phyloP scores from a whole-genome alignment of 2,329 filamentous ascomycete species.

The Colletotrichum cuscutae region DNA sequence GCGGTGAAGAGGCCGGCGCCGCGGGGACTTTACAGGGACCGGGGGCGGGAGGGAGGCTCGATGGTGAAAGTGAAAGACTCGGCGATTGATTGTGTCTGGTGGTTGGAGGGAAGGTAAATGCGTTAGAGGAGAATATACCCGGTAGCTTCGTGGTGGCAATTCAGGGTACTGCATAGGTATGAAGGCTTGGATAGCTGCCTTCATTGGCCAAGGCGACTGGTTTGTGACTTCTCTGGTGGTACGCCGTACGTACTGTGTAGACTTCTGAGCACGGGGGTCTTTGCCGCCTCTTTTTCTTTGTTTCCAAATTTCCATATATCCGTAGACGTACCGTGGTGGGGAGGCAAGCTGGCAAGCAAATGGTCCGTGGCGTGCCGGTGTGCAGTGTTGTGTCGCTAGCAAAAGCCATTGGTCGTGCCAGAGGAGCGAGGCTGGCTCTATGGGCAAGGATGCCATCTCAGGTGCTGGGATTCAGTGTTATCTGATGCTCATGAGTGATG shows the following conservation, averaged over 20 bases:
- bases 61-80: not conserved
- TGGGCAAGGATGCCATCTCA: not conserved
- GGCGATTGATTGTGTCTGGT: slow-evolving; percentile 1
- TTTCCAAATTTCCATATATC: not conserved
- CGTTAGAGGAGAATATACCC: not conserved
- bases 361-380: no score
- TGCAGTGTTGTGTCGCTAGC: not conserved
- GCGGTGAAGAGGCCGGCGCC: slow-evolving; percentile 31
- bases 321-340: no score
- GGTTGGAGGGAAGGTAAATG: not conserved
- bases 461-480: not conserved
- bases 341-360: no score
- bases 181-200: not conserved
- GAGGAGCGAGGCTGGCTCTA: not conserved
- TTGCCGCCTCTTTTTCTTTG: not conserved
- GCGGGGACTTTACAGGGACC: slow-evolving; percentile 18
- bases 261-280: not conserved
- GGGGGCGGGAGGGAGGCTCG: slow-evolving; percentile 3
- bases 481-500: not conserved
- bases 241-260: not conserved
- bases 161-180: not conserved
- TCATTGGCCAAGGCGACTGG: not conserved
- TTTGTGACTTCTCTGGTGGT: not conserved
- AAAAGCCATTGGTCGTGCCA: not conserved
- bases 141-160: slow-evolving; percentile 16